Conservation (phyloP, 208 protist species). For the Trypanosoma caninum region DNA sequence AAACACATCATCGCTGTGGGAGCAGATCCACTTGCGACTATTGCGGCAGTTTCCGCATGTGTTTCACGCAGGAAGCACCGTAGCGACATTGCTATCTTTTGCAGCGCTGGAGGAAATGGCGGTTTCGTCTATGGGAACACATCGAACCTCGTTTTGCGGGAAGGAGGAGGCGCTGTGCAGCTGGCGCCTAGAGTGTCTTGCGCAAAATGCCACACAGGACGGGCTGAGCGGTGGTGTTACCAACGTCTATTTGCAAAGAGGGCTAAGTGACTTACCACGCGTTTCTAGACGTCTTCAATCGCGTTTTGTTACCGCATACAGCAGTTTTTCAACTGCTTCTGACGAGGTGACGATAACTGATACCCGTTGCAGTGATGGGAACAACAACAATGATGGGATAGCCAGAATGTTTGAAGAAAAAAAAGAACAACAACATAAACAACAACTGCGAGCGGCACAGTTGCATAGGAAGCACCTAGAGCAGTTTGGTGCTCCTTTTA, state of each 20-base stretch:
- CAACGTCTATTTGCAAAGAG: not conserved
- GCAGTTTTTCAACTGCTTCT: conserved; percentile 10
- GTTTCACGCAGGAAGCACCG: conserved; percentile 45
- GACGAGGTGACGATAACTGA: too few relatives aligned
- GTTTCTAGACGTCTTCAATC: conserved; percentile 14
- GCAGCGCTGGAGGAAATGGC: conserved; percentile 36
- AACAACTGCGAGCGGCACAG: not conserved
- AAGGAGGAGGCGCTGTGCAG: conserved; percentile 24
- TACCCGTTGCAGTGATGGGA: too few relatives aligned
- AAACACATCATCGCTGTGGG: conserved; percentile 38
- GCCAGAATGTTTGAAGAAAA: too few relatives aligned
- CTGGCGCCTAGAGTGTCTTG: conserved; percentile 25
- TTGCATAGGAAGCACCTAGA: conserved; percentile 23
- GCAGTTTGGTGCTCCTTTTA: conserved; percentile 12
- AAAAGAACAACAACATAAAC: not conserved
- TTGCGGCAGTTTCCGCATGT: conserved; percentile 41
- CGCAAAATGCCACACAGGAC: not conserved
- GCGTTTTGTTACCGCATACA: conserved; percentile 21
- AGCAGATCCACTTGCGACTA: conserved; percentile 26
- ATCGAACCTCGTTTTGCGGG: conserved; percentile 23
- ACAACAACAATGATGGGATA: too few relatives aligned
- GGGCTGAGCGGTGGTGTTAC: not conserved
- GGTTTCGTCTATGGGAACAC: conserved; percentile 22
- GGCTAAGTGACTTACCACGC: conserved; percentile 15
- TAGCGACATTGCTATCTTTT: conserved; percentile 44